These are phyloP conservation scores for Oryza nivara DNA, from an alignment of 176 grass and related monocot species.

Conservation along the genomic window DNA sequence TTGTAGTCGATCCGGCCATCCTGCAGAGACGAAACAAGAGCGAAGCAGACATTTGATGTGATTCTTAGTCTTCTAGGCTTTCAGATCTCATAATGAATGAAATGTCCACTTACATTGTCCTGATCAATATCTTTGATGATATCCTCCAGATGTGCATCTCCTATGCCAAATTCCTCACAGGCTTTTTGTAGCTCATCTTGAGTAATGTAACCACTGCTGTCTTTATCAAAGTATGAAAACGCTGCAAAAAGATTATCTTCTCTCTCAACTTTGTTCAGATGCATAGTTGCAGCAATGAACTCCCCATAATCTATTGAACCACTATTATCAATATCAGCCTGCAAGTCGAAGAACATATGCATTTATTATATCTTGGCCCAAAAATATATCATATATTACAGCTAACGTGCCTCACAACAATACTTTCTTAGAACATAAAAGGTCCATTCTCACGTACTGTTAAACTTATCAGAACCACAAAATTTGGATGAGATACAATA, in stretches of 20 bases:
- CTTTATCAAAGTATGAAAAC: conserved; percentile 96
- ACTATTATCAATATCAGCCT: conserved; percentile 98
- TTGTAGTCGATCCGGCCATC: conserved; percentile 97
- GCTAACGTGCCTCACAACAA: conserved; percentile 1
- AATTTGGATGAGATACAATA: conserved; percentile 1
- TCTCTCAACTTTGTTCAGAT: conserved; percentile 92
- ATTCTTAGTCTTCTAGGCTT: conserved; percentile 20
- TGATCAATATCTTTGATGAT: conserved; percentile 93
- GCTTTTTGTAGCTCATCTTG: conserved; percentile 91
- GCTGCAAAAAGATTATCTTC: conserved; percentile 92
- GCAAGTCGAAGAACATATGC: conserved; percentile 43
- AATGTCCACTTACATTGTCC: conserved; percentile 76
- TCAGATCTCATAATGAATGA: conserved; percentile 18
- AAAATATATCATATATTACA: conserved; percentile 18
- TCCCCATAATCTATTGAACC: conserved; percentile 92
- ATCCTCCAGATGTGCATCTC: conserved; percentile 79
- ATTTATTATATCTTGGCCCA: conserved; percentile 36
- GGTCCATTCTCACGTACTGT: neutral
- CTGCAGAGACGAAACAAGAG: conserved; percentile 51
- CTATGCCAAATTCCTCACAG: conserved; percentile 90
- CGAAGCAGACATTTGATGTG: neutral
- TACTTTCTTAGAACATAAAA: conserved; percentile 24
- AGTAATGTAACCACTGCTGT: conserved; percentile 92
- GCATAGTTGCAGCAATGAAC: conserved; percentile 91
- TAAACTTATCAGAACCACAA: conserved; percentile 10